Base-by-base conservation (phyloP, 371 early-diverging fungal genomes). In the Syncephalis fuscata region DNA sequence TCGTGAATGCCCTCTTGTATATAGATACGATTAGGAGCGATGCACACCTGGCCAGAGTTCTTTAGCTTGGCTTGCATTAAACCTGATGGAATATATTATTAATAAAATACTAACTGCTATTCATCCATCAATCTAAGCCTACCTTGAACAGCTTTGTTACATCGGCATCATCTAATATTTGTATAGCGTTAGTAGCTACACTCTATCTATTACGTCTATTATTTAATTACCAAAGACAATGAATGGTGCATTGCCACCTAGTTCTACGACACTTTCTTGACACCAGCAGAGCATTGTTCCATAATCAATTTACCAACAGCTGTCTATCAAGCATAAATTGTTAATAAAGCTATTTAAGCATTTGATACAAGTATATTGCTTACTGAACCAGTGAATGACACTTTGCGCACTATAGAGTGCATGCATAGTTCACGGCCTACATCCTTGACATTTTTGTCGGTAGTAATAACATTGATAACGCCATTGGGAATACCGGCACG, bases 401-500 rank as follows among this genome's bases (percentile, higher is more conserved):
- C 70, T 55, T 85, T 85, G 50, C 72, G 67, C 16, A 87, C 61
- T 25, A 53, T 59, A 15, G 68, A 64, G 58, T 82, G 76, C 11
- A 74, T 76, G 24, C 77, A 76, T 25, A 87, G 53, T 47, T 79
- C 76, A 23, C 60, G 63, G 11, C 88, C 86, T 22, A 87, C 71
- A 0, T 72, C 78, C 22, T 71, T 65, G 1, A 74, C 71, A 37
- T 78, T 55, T 2, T 64, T 59, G 2, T 71, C 59, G 3, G 84
- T 71, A 0, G 88, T 76, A 21, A 92, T 70, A 15, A 88, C 61
- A 52, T 86, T 88, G 56, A 89, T 49, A 8, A 88, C 88, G 39
- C 92, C 93, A n/a, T 73, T 70, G 5, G 92, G 93, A 16, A 92
- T 61, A 15, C 92, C 93, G 0, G 87, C 88, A 27, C 78, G 74